Base-by-base conservation (phyloP, 192 early-diverging fungal genomes). In the Chytriomyces confervae region DNA sequence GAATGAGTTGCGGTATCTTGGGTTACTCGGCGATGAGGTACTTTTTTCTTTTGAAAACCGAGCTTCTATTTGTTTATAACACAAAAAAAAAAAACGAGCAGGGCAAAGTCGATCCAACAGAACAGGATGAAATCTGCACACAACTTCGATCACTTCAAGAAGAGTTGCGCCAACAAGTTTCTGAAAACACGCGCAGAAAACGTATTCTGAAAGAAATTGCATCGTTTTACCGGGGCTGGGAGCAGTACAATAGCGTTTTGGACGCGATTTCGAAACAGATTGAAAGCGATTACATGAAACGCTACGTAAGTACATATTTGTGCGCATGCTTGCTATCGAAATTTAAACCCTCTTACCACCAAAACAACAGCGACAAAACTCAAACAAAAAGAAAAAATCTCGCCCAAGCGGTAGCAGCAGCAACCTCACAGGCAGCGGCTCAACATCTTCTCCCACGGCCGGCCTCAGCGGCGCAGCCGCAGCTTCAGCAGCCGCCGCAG, bases 261-360 rank as follows among this genome's bases (percentile, higher is more conserved):
- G 96, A 96, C 68, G 92, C 93, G 64, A 84, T 95, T 45, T 95
- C 97, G 78, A 93, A 91, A 79, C 93, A 94, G 80, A 92, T 98
- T 20, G 96, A 96, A 78, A 89, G 92, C 78, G 89, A 90, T 77
- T 98, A 95, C 76, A 79, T 91, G 27, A 95, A 95, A 81, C 88
- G 96, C 66, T 72, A 66, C 93, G 94, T 84, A 93, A 51, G 0
- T 8, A 5, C 66, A 27, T 46, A 24, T 50, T 18, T 16, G 49
- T 63, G 20, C 24, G 29, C 50, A n/a, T n/a, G n/a, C n/a, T n/a
- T n/a, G n/a, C n/a, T n/a, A n/a, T n/a, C n/a, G 24, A 43, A 75
- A 61, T 13, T 36, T 36, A 36, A 36, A 36, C 36, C 36, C 29
- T 36, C 36, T 2, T 3, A 2, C 36, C 2, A 27, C 24, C 24